Base-by-base conservation (phyloP, 83 land plant genomes). In the Diphasiastrum complanatum region DNA sequence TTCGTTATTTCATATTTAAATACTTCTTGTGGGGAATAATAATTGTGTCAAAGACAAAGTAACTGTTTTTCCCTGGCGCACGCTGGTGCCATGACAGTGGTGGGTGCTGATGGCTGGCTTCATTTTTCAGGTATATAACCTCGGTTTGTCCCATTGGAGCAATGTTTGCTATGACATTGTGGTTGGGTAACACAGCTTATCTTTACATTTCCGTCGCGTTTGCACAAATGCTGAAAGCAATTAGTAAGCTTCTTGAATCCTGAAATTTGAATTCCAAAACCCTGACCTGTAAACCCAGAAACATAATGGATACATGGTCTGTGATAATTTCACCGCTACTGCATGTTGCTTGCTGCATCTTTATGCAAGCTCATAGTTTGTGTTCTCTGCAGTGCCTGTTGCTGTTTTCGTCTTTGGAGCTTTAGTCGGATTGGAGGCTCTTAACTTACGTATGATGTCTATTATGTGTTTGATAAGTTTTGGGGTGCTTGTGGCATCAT, bases 101-200 rank as follows among this genome's bases (percentile, higher is more conserved):
- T 10, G 16, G 43, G 16, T 10, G 10, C 24, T 19, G 24, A 19
- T 2, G 19, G 49, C 2, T 47, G 11, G 19, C 24, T 19, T 47
- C 2, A 12, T 47, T 25, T 54, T 54, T 6, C 79, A 91, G 97
- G 61, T 93, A 85, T 58, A 34, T 60, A 6, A 74, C 89, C 16
- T 81, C 96, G 8, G 91, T 93, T 30, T 58, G 88, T 45, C 99
- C 99, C 37, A 93, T 93, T 76, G 99, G 99, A 74, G 99, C 99
- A 28, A 89, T 77, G 78, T 93, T 89, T 83, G 96, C 99, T 18
- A 78, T 89, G 89, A 85, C 99, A 28, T 73, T 93, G 24, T 93
- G 99, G 99, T 76, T 93, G 36, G 96, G 96, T 33, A 93, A 93
- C 78, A 85, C 96, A 28, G 96, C 99, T 36, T 93, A 93, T 70